Base-by-base conservation (phyloP, 257 asterid species). In the Solanum sitiens region DNA sequence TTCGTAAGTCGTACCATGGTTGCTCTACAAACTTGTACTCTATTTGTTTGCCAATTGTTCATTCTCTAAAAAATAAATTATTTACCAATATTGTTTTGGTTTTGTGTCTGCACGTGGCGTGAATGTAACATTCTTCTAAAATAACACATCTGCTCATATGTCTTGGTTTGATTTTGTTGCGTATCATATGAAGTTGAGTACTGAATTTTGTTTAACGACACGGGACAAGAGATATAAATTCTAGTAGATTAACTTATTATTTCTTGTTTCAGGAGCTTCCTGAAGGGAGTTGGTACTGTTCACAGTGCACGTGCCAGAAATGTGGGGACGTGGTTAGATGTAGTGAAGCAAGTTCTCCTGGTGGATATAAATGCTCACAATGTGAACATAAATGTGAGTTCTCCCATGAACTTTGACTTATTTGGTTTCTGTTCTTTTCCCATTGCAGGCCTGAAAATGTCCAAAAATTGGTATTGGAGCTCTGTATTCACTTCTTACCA, bases 281-380 rank as follows among this genome's bases (percentile, higher is more conserved):
- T 71, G 99, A 96, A 92, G 99, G 99, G 92, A 93, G 93, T 87
- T 97, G 99, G 99, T 97, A 95, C 86, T 97, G 99, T 87, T 94
- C 96, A n/a, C 98, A 95, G 86, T 97, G 99, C 91, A 93, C 98
- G 74, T 97, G 99, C 92, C 95, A 84, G 92, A 91, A 92, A 91
- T 97, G 99, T 91, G 95, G 92, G 88, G 93, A 92, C 89, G 94
- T 92, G 61, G 99, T 92, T 84, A 89, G 86, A 87, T 91, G 90
- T 83, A 91, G 89, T 83, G 98, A 93, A 88, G 86, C 90, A 91
- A 88, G 91, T 87, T 56, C 88, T 88, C 92, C 87, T 23, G 89
- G 91, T 90, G 92, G 86, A 87, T 92, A 94, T 77, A 94, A 91
- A 89, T 97, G 99, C 93, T 91, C 90, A 37, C 98, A 95, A 93